Evolutionary conservation across 2,329 filamentous ascomycete species (phyloP).

Genomic region (Helminthosporium solani): DNA sequence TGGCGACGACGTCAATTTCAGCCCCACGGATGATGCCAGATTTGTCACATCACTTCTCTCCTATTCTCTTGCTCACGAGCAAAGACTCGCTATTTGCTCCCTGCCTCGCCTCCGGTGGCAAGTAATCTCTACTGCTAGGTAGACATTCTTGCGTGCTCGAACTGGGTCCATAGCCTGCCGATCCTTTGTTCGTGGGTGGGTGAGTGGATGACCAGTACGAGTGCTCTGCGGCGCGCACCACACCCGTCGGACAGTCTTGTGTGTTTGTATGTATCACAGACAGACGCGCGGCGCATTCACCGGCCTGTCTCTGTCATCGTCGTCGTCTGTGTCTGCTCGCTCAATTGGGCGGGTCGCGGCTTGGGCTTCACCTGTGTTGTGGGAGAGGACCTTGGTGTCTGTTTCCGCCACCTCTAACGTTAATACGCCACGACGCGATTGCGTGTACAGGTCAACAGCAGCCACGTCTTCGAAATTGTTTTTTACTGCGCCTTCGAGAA

Average conservation of each 20-base stretch:
- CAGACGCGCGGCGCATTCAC: background rate
- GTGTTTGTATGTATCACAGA: background rate
- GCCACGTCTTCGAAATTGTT: conserved; percentile 14
- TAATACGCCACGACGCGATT: conserved; percentile 9
- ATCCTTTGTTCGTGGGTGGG: too few species aligned
- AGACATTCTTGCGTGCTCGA: background rate
- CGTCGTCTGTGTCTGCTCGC: conserved; percentile 10
- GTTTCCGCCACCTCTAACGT: conserved; percentile 25
- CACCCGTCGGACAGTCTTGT: background rate
- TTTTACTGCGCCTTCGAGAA: conserved; percentile 8
- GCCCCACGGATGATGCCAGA: too few species aligned
- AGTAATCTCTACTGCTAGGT: too few species aligned
- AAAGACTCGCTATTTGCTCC: too few species aligned
- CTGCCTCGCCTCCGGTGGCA: too few species aligned
- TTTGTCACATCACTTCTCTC: background rate
- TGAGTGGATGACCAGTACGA: too few species aligned
- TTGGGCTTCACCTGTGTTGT: conserved; percentile 8
- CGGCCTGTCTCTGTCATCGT: conserved; percentile 7
- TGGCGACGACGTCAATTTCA: background rate
- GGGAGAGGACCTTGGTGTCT: conserved; percentile 1
- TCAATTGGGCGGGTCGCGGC: conserved; percentile 14
- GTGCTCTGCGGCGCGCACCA: conserved; percentile 7
- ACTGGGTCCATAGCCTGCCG: background rate
- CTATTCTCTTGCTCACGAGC: background rate
- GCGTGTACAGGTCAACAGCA: conserved; percentile 19